Conservation (phyloP, 352 stramenopile genomes). For the Phytophthora pluvialis region DNA sequence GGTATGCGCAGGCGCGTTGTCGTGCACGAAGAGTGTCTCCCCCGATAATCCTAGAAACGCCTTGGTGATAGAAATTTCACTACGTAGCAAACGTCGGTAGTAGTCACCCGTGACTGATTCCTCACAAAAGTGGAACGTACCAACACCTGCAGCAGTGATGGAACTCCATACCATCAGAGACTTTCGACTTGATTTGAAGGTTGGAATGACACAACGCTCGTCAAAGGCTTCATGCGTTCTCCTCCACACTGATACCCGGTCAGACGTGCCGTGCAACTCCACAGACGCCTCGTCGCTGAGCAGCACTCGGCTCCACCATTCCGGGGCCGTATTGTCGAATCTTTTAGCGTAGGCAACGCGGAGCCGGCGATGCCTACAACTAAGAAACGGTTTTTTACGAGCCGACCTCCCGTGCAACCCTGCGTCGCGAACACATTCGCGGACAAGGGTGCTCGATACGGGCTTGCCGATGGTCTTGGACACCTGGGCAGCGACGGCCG, state of each 20-base stretch:
- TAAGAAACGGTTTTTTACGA: slow-evolving; percentile 5
- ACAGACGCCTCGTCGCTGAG: slow-evolving; percentile 4
- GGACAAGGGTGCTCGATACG: not conserved
- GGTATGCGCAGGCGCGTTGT: slow-evolving; percentile 7
- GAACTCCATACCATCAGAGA: slow-evolving; percentile 8
- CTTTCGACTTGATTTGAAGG: slow-evolving; percentile 1
- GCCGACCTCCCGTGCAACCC: not conserved
- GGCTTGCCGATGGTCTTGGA: not conserved
- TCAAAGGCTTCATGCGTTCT: not conserved
- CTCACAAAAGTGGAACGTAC: not conserved
- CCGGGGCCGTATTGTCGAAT: not conserved
- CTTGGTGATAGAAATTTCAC: slow-evolving; percentile 4
- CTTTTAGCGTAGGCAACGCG: not conserved
- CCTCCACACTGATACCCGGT: slow-evolving; percentile 1
- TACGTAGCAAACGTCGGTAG: not conserved
- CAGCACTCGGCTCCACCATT: not conserved
- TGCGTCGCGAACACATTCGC: not conserved
- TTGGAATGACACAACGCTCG: not conserved
- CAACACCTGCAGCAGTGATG: not conserved
- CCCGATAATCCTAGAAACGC: not conserved
- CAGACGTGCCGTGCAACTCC: not conserved
- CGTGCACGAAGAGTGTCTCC: slow-evolving; percentile 12
- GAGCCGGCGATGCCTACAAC: not conserved
- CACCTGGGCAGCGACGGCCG: slow-evolving; percentile 1
- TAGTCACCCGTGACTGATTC: not conserved